Conservation (phyloP, 768 basidiomycete genomes). For the Leccinum pellstonianum region DNA sequence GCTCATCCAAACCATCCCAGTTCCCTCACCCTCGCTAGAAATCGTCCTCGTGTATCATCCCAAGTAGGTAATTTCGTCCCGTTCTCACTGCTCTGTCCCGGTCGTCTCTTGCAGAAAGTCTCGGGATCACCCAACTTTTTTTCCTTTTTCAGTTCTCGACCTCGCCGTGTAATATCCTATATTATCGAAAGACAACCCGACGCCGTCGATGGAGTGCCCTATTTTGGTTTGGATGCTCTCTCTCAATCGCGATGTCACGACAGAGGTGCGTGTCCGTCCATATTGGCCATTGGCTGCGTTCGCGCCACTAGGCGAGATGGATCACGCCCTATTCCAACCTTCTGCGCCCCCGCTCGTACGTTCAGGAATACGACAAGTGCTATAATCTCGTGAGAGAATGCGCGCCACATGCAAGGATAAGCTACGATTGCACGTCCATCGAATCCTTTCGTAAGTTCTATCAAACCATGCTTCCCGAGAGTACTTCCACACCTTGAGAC, state of each 20-base stretch:
- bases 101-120: neutral
- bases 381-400: constrained; percentile 59
- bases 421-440: constrained; percentile 53
- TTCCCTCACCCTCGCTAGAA: neutral
- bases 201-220: constrained; percentile 49
- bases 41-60: neutral
- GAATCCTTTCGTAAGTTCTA: constrained; percentile 66
- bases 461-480: neutral
- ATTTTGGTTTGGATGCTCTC: constrained; percentile 82
- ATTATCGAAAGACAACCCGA: constrained; percentile 1
- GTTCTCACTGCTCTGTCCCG: neutral
- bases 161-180: neutral
- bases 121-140: neutral
- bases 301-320: constrained; percentile 3
- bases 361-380: constrained; percentile 73
- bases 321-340: constrained; percentile 2
- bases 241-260: constrained; percentile 68
- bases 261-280: constrained; percentile 45
- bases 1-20: neutral
- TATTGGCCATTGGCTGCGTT: neutral
- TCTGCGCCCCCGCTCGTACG: constrained; percentile 1
- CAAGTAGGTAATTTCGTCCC: neutral
- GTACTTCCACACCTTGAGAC: neutral
- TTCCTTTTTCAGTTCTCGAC: neutral
- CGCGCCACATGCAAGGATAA: constrained; percentile 53